phyloP scores from a whole-genome alignment of 495 filamentous ascomycete genomes.

The Cenococcum geophilum region DNA sequence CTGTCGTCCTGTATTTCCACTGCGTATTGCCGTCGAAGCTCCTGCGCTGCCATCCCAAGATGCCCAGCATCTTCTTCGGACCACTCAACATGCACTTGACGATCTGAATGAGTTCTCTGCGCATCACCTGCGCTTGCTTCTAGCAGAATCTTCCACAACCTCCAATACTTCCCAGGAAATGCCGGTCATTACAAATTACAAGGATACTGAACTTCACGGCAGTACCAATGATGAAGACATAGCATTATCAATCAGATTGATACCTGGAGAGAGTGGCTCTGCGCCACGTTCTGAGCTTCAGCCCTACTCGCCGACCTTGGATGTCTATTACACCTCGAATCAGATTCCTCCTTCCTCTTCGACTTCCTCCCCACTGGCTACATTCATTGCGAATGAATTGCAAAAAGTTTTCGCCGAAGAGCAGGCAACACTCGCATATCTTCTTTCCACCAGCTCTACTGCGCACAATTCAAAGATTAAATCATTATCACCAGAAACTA shows the following conservation, averaged over 20 bases:
- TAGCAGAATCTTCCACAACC: constrained; percentile 44
- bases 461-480: constrained; percentile 24
- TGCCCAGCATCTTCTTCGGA: constrained; percentile 68
- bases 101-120: constrained; percentile 89
- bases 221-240: constrained; percentile 42
- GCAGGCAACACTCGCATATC: constrained; percentile 77
- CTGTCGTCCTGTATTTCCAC: constrained; percentile 81
- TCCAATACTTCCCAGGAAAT: constrained; percentile 28
- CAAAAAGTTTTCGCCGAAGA: constrained; percentile 80
- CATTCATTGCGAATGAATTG: constrained; percentile 72
- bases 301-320: constrained; percentile 62
- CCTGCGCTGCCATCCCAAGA: constrained; percentile 61
- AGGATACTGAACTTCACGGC: constrained; percentile 12
- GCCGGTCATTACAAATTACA: neutral
- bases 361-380: constrained; percentile 66
- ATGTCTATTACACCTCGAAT: constrained; percentile 72
- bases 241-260: constrained; percentile 64
- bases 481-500: constrained; percentile 44
- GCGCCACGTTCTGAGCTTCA: constrained; percentile 55
- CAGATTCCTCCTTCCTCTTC: constrained; percentile 63
- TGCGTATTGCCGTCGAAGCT: constrained; percentile 73
- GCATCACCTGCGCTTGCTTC: constrained; percentile 73
- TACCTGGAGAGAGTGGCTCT: constrained; percentile 53
- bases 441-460: constrained; percentile 53
- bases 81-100: constrained; percentile 84